Evolutionary conservation across 495 filamentous ascomycete species (phyloP).

Genomic region (Penicillium cosmopolitanum): DNA sequence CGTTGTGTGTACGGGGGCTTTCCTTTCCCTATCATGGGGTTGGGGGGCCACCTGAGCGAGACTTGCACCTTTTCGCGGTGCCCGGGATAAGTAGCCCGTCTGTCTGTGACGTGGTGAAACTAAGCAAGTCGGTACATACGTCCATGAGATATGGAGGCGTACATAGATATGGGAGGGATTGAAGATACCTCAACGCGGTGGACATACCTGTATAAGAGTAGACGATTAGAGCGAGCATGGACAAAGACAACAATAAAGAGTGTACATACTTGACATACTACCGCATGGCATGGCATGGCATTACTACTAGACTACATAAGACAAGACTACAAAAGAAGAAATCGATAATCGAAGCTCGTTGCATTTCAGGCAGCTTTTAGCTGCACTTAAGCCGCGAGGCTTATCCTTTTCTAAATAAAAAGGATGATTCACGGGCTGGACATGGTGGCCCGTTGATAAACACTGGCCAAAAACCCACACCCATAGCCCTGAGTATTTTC

Average conservation of each 20-base stretch:
- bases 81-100: conserved; percentile 16
- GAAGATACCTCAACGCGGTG: not conserved
- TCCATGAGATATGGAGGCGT: not conserved
- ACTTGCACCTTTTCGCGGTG: conserved; percentile 24
- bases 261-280: not conserved
- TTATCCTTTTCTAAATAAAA: conserved; percentile 26
- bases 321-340: not conserved
- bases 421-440: conserved; percentile 19
- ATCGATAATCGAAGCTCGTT: conserved; percentile 18
- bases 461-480: no score
- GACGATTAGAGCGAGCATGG: no score
- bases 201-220: not conserved
- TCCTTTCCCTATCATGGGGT: not conserved
- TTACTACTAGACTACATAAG: not conserved
- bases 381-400: conserved; percentile 32
- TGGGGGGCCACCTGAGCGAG: conserved; percentile 5
- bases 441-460: no score
- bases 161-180: not conserved
- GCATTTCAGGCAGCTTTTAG: conserved; percentile 24
- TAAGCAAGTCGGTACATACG: conserved; percentile 12
- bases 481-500: no score
- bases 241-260: not conserved
- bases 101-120: conserved; percentile 11
- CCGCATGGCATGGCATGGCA: no score
- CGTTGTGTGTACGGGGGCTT: conserved; percentile 7